phyloP scores from a whole-genome alignment of 352 stramenopile genomes.

The Phytophthora uliginosa region DNA sequence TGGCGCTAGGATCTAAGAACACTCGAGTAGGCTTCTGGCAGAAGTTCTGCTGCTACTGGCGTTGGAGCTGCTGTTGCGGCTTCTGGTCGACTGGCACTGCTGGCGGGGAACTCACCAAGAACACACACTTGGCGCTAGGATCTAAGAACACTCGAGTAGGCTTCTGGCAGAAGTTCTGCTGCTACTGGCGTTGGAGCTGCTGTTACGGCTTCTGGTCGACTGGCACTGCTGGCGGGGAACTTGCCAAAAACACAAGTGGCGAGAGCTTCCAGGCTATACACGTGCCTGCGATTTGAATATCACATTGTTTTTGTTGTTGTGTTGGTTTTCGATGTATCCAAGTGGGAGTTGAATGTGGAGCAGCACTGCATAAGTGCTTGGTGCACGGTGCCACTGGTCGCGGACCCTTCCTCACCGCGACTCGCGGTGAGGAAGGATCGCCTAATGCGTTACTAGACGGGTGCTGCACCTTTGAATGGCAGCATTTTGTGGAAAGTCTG shows the following conservation, averaged over 20 bases:
- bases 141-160: conserved; percentile 15
- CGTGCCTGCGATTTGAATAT: conserved; percentile 3
- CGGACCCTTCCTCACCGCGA: too few relatives aligned
- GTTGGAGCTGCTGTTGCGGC: neutral
- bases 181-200: neutral
- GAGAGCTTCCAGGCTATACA: conserved; percentile 8
- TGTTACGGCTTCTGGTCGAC: neutral
- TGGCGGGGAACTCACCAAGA: conserved; percentile 5
- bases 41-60: conserved; percentile 1
- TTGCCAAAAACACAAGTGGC: conserved; percentile 17
- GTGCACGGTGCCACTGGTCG: neutral
- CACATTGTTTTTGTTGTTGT: too few relatives aligned
- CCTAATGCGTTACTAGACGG: too few relatives aligned
- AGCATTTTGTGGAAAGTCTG: neutral
- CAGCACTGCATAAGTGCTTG: neutral
- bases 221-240: conserved; percentile 6
- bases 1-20: conserved; percentile 6
- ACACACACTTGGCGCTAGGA: neutral
- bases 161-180: too few relatives aligned
- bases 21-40: conserved; percentile 1
- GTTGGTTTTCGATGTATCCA: too few relatives aligned
- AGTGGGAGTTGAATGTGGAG: too few relatives aligned
- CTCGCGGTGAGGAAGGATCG: neutral
- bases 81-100: neutral
- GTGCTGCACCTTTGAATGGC: neutral